Conservation (phyloP, 202 grass and related monocot species). For the Zoysia matrella region DNA sequence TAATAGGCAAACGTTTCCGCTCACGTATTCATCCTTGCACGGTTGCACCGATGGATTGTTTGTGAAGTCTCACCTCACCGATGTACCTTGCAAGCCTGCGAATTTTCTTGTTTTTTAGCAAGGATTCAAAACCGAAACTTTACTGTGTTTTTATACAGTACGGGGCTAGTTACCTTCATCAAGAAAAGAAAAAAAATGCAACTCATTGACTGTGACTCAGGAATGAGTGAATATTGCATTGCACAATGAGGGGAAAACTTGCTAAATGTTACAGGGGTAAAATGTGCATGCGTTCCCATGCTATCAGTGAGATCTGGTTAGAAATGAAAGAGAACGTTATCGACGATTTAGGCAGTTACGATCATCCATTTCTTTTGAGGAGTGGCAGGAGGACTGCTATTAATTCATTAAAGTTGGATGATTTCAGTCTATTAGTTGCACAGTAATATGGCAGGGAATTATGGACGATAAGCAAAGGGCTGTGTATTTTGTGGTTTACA, state of each 20-base stretch:
- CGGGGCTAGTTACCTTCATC: neutral
- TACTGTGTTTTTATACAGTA: neutral
- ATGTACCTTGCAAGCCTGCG: neutral
- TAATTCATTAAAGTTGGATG: neutral
- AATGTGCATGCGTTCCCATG: neutral
- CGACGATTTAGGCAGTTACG: neutral
- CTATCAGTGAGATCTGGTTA: neutral
- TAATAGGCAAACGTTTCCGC: neutral
- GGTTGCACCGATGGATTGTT: neutral
- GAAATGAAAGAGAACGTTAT: conserved; percentile 1
- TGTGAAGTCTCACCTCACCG: neutral
- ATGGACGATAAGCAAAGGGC: neutral
- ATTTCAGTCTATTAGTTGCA: neutral
- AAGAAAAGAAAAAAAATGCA: neutral
- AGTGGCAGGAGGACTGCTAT: neutral
- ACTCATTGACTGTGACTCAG: too few species aligned
- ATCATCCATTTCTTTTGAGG: neutral
- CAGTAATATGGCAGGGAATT: neutral
- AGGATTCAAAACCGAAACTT: conserved; percentile 15
- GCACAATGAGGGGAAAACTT: neutral
- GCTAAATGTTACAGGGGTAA: neutral
- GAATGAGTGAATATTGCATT: neutral
- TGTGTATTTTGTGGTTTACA: neutral
- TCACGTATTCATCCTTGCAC: neutral
- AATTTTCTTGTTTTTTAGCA: neutral